Conservation (phyloP, 176 grass and related monocot species). For the Thalia dealbata region DNA sequence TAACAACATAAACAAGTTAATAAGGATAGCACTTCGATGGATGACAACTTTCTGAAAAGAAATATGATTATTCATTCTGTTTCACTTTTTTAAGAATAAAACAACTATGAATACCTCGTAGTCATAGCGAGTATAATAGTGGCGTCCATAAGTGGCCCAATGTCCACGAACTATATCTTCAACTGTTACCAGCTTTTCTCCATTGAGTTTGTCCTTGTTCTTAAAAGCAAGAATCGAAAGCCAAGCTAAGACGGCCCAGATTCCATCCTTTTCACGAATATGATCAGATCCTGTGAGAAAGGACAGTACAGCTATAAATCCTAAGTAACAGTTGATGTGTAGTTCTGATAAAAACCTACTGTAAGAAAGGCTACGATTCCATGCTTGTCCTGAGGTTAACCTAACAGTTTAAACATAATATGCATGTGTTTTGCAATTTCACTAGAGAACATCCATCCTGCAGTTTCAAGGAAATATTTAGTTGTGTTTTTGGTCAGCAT, state of each 20-base stretch:
- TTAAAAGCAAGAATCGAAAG: slow-evolving; percentile 94
- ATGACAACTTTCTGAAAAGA: not conserved
- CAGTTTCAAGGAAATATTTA: not conserved
- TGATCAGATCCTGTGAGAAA: slow-evolving; percentile 73
- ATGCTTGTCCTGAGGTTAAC: not conserved
- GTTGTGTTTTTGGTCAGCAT: no score
- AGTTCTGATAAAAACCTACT: not conserved
- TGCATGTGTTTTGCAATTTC: not conserved
- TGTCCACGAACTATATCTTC: slow-evolving; percentile 92
- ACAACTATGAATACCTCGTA: slow-evolving; percentile 49
- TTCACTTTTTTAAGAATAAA: no score
- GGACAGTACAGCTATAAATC: not conserved
- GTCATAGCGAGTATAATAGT: slow-evolving; percentile 98
- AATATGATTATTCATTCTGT: no score
- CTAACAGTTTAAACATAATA: not conserved
- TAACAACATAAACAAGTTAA: slow-evolving; percentile 22
- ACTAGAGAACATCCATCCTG: not conserved
- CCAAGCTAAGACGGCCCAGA: slow-evolving; percentile 99
- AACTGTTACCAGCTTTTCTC: slow-evolving; percentile 64
- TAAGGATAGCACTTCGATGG: slow-evolving; percentile 15
- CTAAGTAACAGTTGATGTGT: not conserved
- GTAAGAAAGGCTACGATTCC: not conserved
- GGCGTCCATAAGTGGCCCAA: slow-evolving; percentile 90
- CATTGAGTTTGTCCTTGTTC: slow-evolving; percentile 86
- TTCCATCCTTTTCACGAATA: slow-evolving; percentile 99